These are phyloP conservation scores for Saxispiralis lemnorum DNA, from an alignment of 495 filamentous ascomycete species.

Conservation along the genomic window DNA sequence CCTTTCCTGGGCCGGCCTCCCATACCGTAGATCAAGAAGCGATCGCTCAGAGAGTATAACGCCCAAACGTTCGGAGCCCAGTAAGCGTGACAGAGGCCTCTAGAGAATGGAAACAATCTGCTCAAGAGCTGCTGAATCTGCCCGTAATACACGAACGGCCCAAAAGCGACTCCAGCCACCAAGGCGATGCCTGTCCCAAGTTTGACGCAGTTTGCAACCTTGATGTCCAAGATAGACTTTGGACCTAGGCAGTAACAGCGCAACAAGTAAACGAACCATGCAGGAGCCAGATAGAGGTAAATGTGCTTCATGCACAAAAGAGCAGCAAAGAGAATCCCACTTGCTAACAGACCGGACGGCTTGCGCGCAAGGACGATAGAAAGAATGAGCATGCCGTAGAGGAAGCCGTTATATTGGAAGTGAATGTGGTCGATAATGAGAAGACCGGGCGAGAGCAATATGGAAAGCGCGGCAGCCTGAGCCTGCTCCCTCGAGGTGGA, in stretches of 20 bases:
- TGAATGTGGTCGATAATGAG: conserved; percentile 98
- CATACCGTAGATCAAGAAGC: conserved; percentile 59
- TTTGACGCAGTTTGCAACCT: conserved; percentile 61
- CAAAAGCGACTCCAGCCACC: conserved; percentile 73
- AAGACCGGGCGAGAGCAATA: conserved; percentile 79
- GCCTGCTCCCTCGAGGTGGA: conserved; percentile 51
- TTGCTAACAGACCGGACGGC: conserved; percentile 54
- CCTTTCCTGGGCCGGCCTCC: not conserved
- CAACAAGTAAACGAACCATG: conserved; percentile 86
- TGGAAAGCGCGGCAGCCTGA: conserved; percentile 72
- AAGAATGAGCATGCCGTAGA: conserved; percentile 75
- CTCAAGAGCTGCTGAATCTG: conserved; percentile 78
- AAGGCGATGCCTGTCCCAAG: conserved; percentile 53
- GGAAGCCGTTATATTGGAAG: conserved; percentile 96
- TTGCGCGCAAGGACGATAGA: conserved; percentile 70
- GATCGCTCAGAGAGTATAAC: conserved; percentile 81
- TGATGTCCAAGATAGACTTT: conserved; percentile 56
- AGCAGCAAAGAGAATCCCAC: conserved; percentile 65
- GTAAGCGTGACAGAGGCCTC: conserved; percentile 89
- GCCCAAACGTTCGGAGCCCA: conserved; percentile 98
- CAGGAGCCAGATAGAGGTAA: conserved; percentile 88
- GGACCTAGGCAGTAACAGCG: conserved; percentile 75
- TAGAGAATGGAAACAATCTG: conserved; percentile 80
- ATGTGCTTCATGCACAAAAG: conserved; percentile 94
- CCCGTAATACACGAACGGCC: conserved; percentile 67